Conservation (phyloP, 352 stramenopile species). For the Blastocystis sp. region DNA sequence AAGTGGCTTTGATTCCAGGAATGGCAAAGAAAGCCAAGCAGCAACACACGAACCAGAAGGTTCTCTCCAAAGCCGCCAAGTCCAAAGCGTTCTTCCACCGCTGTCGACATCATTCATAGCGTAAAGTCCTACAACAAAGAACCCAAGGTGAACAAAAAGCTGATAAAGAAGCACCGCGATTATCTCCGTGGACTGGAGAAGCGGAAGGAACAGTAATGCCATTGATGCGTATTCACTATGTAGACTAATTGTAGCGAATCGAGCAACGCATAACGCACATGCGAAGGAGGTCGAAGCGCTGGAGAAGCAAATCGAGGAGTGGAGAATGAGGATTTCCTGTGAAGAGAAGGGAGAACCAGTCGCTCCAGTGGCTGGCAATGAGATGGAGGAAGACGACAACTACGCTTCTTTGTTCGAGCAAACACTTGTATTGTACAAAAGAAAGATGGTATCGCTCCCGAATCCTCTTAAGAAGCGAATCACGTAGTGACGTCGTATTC, state of each 20-base stretch:
- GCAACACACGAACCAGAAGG: background rate
- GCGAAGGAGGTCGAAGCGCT: constrained; percentile 21
- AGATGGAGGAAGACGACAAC: background rate
- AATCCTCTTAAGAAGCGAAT: too few species aligned
- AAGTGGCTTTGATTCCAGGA: background rate
- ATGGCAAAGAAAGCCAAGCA: background rate
- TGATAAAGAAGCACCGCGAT: constrained; percentile 58
- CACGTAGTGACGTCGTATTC: too few species aligned
- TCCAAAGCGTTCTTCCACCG: background rate
- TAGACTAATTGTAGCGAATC: constrained; percentile 59
- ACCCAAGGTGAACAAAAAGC: constrained; percentile 1
- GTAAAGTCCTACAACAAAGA: background rate
- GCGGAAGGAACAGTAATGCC: constrained; percentile 28
- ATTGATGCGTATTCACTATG: background rate
- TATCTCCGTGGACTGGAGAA: constrained; percentile 67
- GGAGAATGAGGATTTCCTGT: background rate
- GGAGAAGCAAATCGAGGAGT: constrained; percentile 46
- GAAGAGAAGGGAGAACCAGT: background rate
- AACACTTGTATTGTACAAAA: too few species aligned
- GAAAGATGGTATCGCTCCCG: too few species aligned
- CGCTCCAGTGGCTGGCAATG: background rate
- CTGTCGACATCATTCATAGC: background rate
- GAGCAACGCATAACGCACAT: constrained; percentile 64
- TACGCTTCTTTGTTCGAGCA: background rate
- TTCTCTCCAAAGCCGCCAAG: background rate